phyloP scores from a whole-genome alignment of 169 alveolate species.

The Besnoitia besnoiti region DNA sequence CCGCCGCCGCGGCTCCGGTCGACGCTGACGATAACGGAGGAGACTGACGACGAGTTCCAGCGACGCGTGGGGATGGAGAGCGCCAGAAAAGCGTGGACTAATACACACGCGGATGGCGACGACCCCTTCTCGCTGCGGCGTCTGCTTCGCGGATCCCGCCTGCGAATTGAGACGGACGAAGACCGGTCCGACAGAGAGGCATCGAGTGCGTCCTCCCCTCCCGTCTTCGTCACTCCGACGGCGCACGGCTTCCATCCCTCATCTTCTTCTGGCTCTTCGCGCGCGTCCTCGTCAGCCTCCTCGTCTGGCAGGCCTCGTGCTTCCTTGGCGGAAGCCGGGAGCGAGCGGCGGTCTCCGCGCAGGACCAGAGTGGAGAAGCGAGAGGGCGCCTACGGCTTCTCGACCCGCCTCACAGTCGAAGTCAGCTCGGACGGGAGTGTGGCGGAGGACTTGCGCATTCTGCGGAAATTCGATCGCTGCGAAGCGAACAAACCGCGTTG shows the following conservation, averaged over 20 bases:
- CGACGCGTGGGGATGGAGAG: neutral
- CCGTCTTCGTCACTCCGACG: neutral
- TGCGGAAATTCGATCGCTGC: neutral
- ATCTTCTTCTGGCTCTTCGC: neutral
- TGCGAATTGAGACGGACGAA: neutral
- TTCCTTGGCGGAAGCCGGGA: neutral
- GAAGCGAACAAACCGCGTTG: neutral
- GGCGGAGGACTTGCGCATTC: neutral
- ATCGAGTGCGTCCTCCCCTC: neutral
- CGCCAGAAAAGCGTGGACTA: too few relatives aligned
- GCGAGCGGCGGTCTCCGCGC: too few relatives aligned
- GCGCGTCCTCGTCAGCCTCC: neutral
- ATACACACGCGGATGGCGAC: too few relatives aligned
- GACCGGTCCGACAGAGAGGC: neutral
- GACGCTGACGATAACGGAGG: neutral
- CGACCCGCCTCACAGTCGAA: neutral
- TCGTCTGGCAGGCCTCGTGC: neutral
- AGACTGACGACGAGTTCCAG: neutral
- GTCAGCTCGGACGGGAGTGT: neutral
- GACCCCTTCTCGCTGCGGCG: neutral
- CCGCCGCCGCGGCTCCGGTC: neutral
- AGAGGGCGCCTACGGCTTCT: neutral
- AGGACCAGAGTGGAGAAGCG: too few relatives aligned
- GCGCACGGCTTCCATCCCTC: neutral
- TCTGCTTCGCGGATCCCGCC: neutral